Conservation (phyloP, 331 rosid species). For the Ulmus americana region DNA sequence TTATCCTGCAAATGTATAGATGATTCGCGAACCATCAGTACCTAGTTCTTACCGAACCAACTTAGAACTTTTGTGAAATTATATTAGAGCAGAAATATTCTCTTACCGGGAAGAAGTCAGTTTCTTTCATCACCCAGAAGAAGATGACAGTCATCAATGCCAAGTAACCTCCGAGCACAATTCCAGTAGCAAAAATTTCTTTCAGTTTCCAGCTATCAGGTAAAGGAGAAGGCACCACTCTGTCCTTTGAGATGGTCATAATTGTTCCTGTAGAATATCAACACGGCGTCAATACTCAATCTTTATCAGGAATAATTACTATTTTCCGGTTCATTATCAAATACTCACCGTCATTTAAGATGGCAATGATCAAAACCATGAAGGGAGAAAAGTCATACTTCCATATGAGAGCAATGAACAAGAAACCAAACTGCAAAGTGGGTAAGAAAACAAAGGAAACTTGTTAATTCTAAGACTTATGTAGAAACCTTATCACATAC, state of each 20-base stretch:
- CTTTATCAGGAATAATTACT: background rate
- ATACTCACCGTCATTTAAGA: constrained; percentile 77
- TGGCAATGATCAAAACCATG: constrained; percentile 98
- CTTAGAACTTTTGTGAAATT: background rate
- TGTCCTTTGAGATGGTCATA: constrained; percentile 97
- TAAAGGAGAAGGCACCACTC: constrained; percentile 93
- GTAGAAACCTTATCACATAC: background rate
- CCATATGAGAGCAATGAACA: constrained; percentile 94
- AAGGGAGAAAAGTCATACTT: constrained; percentile 97
- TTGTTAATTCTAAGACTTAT: constrained; percentile 1
- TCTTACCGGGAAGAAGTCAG: constrained; percentile 66
- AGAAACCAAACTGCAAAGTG: constrained; percentile 79
- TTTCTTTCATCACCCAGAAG: constrained; percentile 80
- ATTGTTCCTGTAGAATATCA: constrained; percentile 58
- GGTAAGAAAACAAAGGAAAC: constrained; percentile 14
- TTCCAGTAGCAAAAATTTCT: constrained; percentile 91
- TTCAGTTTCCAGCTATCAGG: constrained; percentile 98
- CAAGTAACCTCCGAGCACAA: constrained; percentile 92
- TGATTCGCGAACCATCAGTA: background rate
- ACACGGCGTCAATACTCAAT: constrained; percentile 23
- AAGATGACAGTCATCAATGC: constrained; percentile 88
- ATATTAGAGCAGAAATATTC: background rate
- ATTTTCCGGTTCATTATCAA: background rate
- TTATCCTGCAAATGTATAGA: constrained; percentile 41
- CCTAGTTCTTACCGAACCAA: background rate